A percentile compares a stretch with the other conserved stretches of the same genome.
These are phyloP conservation scores for Zygosaccharomyces siamensis DNA, from an alignment of 805 yeast species.

Conservation along the genomic window DNA sequence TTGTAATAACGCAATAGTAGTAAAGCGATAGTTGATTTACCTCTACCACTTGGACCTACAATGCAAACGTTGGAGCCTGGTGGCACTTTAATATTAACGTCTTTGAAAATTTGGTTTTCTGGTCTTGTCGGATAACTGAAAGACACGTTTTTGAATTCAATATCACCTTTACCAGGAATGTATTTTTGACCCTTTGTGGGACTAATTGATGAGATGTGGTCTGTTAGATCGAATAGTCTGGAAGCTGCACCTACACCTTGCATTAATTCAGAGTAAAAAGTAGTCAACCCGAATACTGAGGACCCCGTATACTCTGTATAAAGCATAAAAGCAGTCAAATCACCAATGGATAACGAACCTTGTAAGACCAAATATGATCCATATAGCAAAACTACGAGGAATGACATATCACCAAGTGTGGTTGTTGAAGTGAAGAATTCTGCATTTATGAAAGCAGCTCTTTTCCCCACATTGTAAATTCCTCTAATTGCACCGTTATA, in stretches of 20 bases:
- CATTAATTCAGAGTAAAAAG: conserved; percentile 92
- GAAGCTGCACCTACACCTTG: conserved; percentile 97
- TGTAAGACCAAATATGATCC: conserved; percentile 78
- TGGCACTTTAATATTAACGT: conserved; percentile 45
- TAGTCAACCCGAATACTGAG: conserved; percentile 86
- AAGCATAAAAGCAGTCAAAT: conserved; percentile 87
- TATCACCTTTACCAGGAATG: conserved; percentile 38
- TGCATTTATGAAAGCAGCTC: conserved; percentile 78
- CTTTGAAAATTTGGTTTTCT: conserved; percentile 49
- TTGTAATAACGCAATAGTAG: conserved; percentile 55
- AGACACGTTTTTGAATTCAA: conserved; percentile 59
- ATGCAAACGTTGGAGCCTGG: conserved; percentile 64
- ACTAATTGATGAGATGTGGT: conserved; percentile 64
- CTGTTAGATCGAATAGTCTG: conserved; percentile 81
- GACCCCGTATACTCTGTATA: conserved; percentile 93
- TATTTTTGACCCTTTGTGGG: conserved; percentile 57
- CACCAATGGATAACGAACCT: conserved; percentile 80
- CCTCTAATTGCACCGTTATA: conserved; percentile 69
- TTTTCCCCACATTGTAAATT: conserved; percentile 62
- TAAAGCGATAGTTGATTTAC: conserved; percentile 76
- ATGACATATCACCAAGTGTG: conserved; percentile 76
- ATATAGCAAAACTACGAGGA: conserved; percentile 67
- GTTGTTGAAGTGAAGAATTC: conserved; percentile 73
- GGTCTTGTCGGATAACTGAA: conserved; percentile 90
- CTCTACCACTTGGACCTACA: conserved; percentile 86